Evolutionary conservation across 257 asterid species (phyloP).

Genomic region (Datura wrightii): DNA sequence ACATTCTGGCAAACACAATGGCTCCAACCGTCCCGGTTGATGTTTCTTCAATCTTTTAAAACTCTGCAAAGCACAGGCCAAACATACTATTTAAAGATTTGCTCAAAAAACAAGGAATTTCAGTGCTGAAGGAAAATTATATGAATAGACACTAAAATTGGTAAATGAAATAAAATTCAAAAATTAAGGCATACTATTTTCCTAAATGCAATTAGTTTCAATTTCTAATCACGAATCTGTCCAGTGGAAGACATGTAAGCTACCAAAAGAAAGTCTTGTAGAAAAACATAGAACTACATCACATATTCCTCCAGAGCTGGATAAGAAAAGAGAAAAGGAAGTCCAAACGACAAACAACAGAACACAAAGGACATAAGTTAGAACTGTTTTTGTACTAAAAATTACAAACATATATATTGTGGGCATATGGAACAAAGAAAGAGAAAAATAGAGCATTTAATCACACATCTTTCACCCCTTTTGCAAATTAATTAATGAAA

Average conservation of each 20-base stretch:
- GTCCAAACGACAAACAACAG: neutral
- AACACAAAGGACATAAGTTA: neutral
- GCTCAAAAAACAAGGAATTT: neutral
- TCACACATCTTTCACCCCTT: neutral
- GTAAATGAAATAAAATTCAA: neutral
- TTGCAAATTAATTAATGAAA: neutral
- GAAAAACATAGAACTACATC: neutral
- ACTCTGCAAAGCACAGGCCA: conserved; percentile 47
- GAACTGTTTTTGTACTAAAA: neutral
- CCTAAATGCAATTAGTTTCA: neutral
- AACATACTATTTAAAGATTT: neutral
- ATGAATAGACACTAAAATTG: neutral
- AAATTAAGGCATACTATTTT: neutral
- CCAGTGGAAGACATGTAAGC: neutral
- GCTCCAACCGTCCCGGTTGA: conserved; percentile 49
- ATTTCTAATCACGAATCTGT: neutral
- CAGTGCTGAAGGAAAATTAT: neutral
- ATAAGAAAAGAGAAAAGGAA: neutral
- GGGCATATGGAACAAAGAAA: neutral
- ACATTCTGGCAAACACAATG: conserved; percentile 41
- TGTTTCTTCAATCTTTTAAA: conserved; percentile 72
- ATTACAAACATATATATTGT: neutral
- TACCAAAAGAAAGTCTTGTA: neutral
- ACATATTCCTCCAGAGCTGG: neutral
- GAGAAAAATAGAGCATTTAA: conserved; percentile 10